These are phyloP conservation scores for Bacidia gigantensis DNA, from an alignment of 495 filamentous ascomycete species.

Conservation along the genomic window DNA sequence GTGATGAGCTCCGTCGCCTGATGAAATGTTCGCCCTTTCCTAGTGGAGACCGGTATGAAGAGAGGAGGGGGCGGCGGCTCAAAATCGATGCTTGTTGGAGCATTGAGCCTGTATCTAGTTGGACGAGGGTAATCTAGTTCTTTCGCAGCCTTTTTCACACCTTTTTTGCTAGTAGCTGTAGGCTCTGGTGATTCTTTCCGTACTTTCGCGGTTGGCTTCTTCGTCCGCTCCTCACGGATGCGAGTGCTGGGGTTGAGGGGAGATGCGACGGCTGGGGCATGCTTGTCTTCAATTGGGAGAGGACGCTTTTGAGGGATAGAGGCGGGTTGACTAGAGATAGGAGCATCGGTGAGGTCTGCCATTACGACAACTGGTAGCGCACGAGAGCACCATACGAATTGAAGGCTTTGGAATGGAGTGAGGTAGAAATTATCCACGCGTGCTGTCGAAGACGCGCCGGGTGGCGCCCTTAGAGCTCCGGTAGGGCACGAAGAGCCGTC, in stretches of 20 bases:
- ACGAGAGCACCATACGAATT: too few species aligned
- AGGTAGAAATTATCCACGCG: neutral
- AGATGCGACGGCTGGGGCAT: constrained; percentile 41
- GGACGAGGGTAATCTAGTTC: constrained; percentile 26
- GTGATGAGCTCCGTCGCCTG: constrained; percentile 50
- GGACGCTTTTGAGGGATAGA: constrained; percentile 2
- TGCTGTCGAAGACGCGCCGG: too few species aligned
- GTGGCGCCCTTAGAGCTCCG: too few species aligned
- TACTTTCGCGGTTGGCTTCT: constrained; percentile 26
- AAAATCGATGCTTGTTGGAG: constrained; percentile 43
- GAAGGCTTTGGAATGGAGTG: too few species aligned
- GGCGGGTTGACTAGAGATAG: neutral
- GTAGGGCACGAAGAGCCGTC: too few species aligned
- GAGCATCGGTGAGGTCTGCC: neutral
- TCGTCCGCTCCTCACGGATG: constrained; percentile 25
- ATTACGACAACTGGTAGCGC: neutral
- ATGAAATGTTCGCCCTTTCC: constrained; percentile 31
- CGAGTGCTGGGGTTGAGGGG: constrained; percentile 46
- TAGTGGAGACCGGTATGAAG: constrained; percentile 33
- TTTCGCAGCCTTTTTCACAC: constrained; percentile 23
- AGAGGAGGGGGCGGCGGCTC: constrained; percentile 42
- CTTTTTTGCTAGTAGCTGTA: neutral
- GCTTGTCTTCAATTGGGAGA: constrained; percentile 19
- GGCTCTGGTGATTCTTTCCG: constrained; percentile 6
- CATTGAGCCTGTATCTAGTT: constrained; percentile 43